Base-by-base conservation (phyloP, 768 basidiomycete genomes). In the Fomitopsis serialis region DNA sequence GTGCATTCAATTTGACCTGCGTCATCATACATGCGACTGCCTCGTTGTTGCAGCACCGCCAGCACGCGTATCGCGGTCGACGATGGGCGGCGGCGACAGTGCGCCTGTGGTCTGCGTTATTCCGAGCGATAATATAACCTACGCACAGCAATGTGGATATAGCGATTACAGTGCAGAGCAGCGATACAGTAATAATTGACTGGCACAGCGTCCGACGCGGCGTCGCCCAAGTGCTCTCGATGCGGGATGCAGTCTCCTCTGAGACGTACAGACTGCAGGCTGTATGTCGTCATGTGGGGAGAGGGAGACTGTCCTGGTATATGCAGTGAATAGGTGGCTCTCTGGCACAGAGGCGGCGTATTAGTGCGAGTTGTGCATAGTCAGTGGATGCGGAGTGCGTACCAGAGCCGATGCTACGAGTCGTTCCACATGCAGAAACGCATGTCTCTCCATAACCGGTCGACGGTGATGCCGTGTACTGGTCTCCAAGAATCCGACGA, bases 391-490 rank as follows among this genome's bases (percentile, higher is more conserved):
- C 22, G 5, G 21, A 21, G n/a, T 21, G 34, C 51, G 9, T 19
- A 52, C 51, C 51, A 9, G 21, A 21, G 48, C 34, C 34, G 12
- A 25, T 29, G 58, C 63, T 70, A 75, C 57, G 74, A 67, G 50
- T 82, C 79, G 55, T 75, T 75, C 82, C 82, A 84, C 58, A 85
- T 73, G 60, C 72, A 81, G 63, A 82, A 80, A 52, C 80, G 78
- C 67, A 82, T 75, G 62, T 87, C 85, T 57, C 79, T 74, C 82
- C 84, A 87, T 51, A 82, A 70, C 54, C 77, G 80, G 64, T 87
- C 84, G 47, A 87, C 81, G 2, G 74, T 78, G 60, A 87, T 73
- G 17, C 84, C 84, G 52, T 73, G 76, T 51, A 70, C 72, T 25
- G 72, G 71, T 23, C 69, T 63, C 56, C 71, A 50, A 50, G 69